Evolutionary conservation across 106 monocot genomes (phyloP).

Genomic region (Posidonia australis): DNA sequence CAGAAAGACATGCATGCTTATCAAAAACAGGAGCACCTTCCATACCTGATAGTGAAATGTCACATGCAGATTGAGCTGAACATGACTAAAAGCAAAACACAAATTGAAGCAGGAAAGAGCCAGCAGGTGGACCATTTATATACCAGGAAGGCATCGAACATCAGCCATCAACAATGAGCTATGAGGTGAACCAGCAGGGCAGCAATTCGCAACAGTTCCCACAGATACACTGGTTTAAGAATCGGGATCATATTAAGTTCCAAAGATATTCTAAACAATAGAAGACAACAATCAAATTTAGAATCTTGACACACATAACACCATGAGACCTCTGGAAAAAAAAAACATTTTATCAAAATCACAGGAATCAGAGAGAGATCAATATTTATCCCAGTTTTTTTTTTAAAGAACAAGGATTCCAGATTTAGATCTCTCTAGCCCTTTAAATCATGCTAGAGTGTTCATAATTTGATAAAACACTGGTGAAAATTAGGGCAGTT

Average conservation of each 20-base stretch:
- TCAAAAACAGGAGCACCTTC: slow-evolving; percentile 90
- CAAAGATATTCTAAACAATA: background rate
- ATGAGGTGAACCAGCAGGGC: slow-evolving; percentile 27
- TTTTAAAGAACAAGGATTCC: no score
- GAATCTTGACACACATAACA: no score
- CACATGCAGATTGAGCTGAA: background rate
- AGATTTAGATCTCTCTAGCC: no score
- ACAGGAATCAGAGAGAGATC: no score
- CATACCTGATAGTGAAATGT: slow-evolving; percentile 43
- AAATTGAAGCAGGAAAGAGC: background rate
- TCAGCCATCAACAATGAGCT: slow-evolving; percentile 68
- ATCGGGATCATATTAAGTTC: background rate
- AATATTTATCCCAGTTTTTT: no score
- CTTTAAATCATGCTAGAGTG: no score
- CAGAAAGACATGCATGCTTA: slow-evolving; percentile 42
- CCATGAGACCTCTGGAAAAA: no score
- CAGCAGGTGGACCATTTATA: slow-evolving; percentile 1
- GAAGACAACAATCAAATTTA: background rate
- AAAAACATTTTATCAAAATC: no score
- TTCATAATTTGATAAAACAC: no score
- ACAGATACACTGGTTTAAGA: slow-evolving; percentile 48
- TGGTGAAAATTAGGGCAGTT: no score
- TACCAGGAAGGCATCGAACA: slow-evolving; percentile 86
- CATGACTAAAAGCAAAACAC: background rate
- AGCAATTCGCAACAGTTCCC: slow-evolving; percentile 67